A percentile compares a stretch with the other conserved stretches of the same genome.
phyloP scores from a whole-genome alignment of 495 filamentous ascomycete genomes.

The Trichocladium antarcticum region DNA sequence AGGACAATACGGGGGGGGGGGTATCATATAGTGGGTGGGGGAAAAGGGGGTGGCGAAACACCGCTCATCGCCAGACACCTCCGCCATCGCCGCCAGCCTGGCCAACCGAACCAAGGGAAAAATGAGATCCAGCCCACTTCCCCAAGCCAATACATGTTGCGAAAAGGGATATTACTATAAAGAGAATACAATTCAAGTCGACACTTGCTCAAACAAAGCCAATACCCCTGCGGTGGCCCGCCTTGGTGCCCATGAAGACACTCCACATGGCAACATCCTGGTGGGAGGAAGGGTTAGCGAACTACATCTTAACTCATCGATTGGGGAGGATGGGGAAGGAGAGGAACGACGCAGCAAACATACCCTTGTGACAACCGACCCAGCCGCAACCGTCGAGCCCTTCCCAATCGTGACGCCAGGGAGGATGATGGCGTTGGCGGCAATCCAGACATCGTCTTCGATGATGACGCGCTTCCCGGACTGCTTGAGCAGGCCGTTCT shows the following conservation, averaged over 20 bases:
- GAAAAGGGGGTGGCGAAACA: background rate
- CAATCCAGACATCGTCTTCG: conserved; percentile 79
- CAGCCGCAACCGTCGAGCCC: conserved; percentile 71
- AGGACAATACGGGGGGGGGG: background rate
- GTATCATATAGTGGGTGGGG: background rate
- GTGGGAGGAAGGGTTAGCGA: background rate
- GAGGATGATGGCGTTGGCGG: conserved; percentile 57
- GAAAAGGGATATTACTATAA: background rate
- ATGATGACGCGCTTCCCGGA: conserved; percentile 65
- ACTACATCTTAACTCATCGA: too few relatives aligned
- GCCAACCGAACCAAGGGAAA: background rate
- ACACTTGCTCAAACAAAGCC: background rate
- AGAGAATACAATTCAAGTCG: background rate
- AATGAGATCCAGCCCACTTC: background rate
- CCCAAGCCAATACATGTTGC: too few relatives aligned
- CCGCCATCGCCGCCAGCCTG: too few relatives aligned
- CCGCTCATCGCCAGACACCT: too few relatives aligned
- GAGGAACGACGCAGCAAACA: conserved; percentile 12
- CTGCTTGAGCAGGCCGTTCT: conserved; percentile 55
- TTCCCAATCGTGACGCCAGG: conserved; percentile 72
- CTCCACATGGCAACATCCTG: conserved; percentile 27
- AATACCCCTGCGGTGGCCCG: conserved; percentile 23
- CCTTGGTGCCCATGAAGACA: conserved; percentile 24
- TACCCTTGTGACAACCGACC: conserved; percentile 81
- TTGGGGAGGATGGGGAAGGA: background rate